These are phyloP conservation scores for Hypseocharis bilobata DNA, from an alignment of 441 rosid genomes.

Conservation along the genomic window DNA sequence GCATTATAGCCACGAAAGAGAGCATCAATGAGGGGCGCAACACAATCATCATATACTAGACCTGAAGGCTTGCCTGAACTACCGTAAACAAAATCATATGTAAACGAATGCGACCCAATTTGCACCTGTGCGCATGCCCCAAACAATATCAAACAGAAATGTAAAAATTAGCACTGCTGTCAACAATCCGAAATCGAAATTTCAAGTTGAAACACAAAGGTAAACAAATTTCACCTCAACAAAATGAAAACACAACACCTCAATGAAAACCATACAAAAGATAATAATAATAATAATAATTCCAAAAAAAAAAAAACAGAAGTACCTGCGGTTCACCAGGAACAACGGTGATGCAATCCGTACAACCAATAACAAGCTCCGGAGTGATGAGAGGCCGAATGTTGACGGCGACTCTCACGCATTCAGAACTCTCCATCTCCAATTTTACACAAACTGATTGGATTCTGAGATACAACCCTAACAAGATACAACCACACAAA, in stretches of 20 bases:
- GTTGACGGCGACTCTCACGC: slow-evolving; percentile 79
- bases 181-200: background rate
- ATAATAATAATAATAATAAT: background rate
- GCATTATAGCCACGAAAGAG: slow-evolving; percentile 79
- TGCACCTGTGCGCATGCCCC: slow-evolving; percentile 39
- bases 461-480: background rate
- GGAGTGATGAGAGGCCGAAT: slow-evolving; percentile 75
- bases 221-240: background rate
- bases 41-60: slow-evolving; percentile 52
- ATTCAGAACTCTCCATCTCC: slow-evolving; percentile 57
- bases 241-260: background rate
- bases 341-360: slow-evolving; percentile 71
- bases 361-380: slow-evolving; percentile 76
- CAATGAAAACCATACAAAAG: background rate
- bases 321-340: slow-evolving; percentile 84
- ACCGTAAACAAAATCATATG: slow-evolving; percentile 70
- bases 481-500: background rate
- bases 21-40: slow-evolving; percentile 79
- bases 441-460: background rate
- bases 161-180: background rate
- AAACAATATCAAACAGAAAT: slow-evolving; percentile 3
- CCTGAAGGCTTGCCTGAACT: slow-evolving; percentile 40
- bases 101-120: slow-evolving; percentile 73
- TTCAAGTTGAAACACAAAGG: background rate
- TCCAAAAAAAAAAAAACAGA: background rate